Evolutionary conservation across 805 yeast genomes (phyloP), one percentile per base, ranked within the genome.

Genomic region (Monosporozyma servazzii): DNA sequence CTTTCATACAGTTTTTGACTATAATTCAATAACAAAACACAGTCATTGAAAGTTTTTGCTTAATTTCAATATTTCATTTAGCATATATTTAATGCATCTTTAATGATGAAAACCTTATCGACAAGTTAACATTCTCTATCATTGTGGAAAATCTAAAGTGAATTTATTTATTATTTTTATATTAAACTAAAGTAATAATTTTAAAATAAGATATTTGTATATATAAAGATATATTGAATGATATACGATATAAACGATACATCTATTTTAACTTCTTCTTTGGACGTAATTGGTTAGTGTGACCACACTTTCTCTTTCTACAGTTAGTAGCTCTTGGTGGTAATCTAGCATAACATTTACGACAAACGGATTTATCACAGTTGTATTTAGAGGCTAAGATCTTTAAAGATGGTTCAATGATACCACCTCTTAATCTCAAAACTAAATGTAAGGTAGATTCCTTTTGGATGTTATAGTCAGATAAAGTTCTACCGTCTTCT

Each of bases 261-360:
- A 41, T 13, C 58, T 79, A 88, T 82, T 88, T 88, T 75, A 87
- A 82, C 87, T 89, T 89, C 91, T 89, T 89, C 93, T 90, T 90
- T 79, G 96, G 96, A 82, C 97, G 88, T 77, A 90, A 86, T 82
- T 90, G 97, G 83, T 90, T 90, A 75, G 96, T 81, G 91, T 90
- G 97, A 72, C 97, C 97, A 79, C 97, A 90, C 84, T 90, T 90
- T 87, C 96, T 88, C 96, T 90, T 90, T 82, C 97, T 88, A 84
- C 97, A 90, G 96, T 90, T 90, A 78, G 96, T 90, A 69, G 97
- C 97, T 86, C 97, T 91, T 78, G 97, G 96, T 72, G 97, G 97
- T 72, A 90, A 88, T 82, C 97, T 90, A 71, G 97, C 96, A 84
- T 90, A 90, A 82, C 97, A 90, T 76, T 88, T 86, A 79, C 97